Evolutionary conservation across 345 rosid species (phyloP).

Genomic region (Schrenkiella parvula): DNA sequence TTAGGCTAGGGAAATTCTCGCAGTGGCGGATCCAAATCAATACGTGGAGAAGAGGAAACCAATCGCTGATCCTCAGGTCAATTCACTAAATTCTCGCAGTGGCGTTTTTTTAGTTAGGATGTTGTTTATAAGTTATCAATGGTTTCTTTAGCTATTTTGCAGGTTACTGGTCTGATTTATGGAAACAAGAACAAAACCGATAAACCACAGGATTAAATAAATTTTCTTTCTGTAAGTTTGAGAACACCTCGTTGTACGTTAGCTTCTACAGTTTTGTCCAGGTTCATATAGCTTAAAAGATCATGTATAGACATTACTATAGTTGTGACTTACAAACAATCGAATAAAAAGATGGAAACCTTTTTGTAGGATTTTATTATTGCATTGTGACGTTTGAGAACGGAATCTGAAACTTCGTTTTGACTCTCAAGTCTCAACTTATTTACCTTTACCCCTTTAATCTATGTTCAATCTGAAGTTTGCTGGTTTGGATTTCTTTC

Average conservation of each 20-base stretch:
- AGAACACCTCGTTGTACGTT: slow-evolving; percentile 6
- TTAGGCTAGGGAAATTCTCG: slow-evolving; percentile 74
- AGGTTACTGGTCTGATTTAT: slow-evolving; percentile 68
- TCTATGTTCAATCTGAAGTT: neutral
- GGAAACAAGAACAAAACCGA: slow-evolving; percentile 53
- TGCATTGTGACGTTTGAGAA: neutral
- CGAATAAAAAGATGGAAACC: slow-evolving; percentile 20
- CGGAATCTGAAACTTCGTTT: neutral
- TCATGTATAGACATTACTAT: slow-evolving; percentile 25
- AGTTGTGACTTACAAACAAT: slow-evolving; percentile 14
- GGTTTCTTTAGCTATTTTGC: slow-evolving; percentile 9
- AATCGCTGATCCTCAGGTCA: slow-evolving; percentile 83
- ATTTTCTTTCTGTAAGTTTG: neutral
- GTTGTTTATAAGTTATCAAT: neutral
- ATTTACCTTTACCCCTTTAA: neutral
- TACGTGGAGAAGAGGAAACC: slow-evolving; percentile 73
- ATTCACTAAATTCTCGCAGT: neutral
- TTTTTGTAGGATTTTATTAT: neutral
- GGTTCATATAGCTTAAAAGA: neutral
- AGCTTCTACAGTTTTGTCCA: slow-evolving; percentile 24
- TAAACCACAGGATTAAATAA: slow-evolving; percentile 19
- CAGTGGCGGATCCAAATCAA: slow-evolving; percentile 62
- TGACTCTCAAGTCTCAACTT: neutral
- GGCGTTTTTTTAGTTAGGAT: neutral
- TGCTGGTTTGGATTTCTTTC: neutral